phyloP scores from a whole-genome alignment of 2,329 filamentous ascomycete genomes.

The Hymenoscyphus occultus region DNA sequence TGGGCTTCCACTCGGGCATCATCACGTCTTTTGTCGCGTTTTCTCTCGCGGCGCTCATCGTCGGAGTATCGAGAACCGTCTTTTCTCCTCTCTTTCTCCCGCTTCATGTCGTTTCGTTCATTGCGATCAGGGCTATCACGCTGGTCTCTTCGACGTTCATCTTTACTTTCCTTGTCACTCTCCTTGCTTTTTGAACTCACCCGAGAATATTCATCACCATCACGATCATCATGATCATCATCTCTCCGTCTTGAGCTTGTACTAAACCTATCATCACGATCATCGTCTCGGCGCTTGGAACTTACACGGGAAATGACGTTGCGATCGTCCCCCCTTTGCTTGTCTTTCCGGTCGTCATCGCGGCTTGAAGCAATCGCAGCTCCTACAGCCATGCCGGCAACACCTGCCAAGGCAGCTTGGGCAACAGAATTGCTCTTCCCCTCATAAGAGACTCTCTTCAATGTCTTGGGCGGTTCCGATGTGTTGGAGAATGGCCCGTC shows the following conservation, averaged over 20 bases:
- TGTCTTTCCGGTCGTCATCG: conserved; percentile 29
- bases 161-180: conserved; percentile 21
- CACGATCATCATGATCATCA: conserved; percentile 18
- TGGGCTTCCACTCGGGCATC: conserved; percentile 33
- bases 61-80: conserved; percentile 24
- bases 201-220: conserved; percentile 21
- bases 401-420: conserved; percentile 47
- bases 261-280: conserved; percentile 17
- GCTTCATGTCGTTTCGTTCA: conserved; percentile 26
- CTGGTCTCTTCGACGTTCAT: conserved; percentile 26
- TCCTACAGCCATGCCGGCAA: conserved; percentile 49
- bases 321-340: conserved; percentile 22
- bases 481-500: conserved; percentile 43
- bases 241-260: conserved; percentile 8
- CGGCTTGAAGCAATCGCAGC: conserved; percentile 44
- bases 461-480: conserved; percentile 26
- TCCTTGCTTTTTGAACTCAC: conserved; percentile 22
- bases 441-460: conserved; percentile 33
- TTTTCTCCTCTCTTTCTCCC: conserved; percentile 28
- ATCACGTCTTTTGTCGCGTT: conserved; percentile 32
- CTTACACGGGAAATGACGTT: conserved; percentile 6
- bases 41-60: conserved; percentile 26
- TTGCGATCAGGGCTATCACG: conserved; percentile 27
- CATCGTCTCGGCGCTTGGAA: conserved; percentile 19
- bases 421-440: conserved; percentile 41